Conservation (phyloP, 2,329 filamentous ascomycete genomes). For the Cladorrhinum sp. region DNA sequence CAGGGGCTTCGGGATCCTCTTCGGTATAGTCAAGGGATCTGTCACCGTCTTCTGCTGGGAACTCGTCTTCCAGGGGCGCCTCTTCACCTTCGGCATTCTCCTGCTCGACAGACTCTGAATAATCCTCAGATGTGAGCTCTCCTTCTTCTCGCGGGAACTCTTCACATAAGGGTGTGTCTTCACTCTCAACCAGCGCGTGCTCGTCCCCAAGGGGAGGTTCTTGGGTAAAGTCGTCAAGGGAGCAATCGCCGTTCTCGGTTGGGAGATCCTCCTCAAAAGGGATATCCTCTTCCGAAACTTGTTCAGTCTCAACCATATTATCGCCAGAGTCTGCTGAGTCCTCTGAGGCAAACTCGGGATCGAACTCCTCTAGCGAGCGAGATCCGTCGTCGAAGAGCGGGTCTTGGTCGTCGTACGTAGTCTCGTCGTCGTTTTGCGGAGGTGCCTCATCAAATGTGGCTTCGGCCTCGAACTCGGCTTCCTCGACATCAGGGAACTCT, state of each 20-base stretch:
- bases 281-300: no score
- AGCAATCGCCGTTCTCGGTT: no score
- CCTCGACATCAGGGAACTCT: background rate
- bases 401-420: background rate
- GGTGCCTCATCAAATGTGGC: background rate
- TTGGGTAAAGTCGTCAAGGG: background rate
- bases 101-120: background rate
- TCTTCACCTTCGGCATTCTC: background rate
- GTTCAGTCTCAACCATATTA: no score
- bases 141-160: background rate
- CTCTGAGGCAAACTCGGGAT: no score
- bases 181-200: no score
- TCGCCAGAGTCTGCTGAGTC: no score
- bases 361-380: background rate
- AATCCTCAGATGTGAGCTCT: background rate
- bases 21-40: background rate
- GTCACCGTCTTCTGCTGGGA: background rate
- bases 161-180: no score
- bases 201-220: background rate
- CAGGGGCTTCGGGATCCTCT: background rate
- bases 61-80: background rate
- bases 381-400: background rate
- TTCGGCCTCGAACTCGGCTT: background rate
- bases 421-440: background rate
- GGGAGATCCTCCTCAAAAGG: no score